Base-by-base conservation (phyloP, 208 protist species). In the Balamuthia mandrillaris region DNA sequence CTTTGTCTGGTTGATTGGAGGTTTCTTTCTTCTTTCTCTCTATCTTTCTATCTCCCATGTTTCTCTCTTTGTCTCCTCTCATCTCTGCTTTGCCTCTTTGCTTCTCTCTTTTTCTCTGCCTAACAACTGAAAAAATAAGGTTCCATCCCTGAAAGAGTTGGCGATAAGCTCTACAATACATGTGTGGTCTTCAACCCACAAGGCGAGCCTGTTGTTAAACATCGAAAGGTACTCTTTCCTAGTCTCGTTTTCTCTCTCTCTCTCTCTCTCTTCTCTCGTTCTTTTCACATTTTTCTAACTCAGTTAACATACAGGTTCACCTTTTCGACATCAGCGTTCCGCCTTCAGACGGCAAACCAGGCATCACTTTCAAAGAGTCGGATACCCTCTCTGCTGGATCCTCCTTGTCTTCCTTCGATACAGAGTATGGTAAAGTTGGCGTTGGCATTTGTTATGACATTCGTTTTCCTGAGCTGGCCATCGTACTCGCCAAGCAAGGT, bases 371-470 rank as follows among this genome's bases (percentile, higher is more conserved):
- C 52, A 56, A 51, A 18, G 74, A 81, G 35, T 81, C 74, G 21
- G 74, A 81, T 51, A 81, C 74, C 37, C 74, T 81, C 24, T 81
- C 74, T 16, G 49, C 74, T 0, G 74, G 74, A 33, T 24, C 37
- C 49, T 6, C 10, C 35, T 44, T 81, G 3, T 51, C 74, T 0
- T 81, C 52, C 9, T 81, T 81, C 29, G 9, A 56, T 2, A 79
- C 70, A 87, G 85, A 86, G 18, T 90, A 45, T 39, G 65, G 87
- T 27, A 94, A 96, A 39, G 92, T 99, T 70, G 97, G 98, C 44
- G 84, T 99, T 27, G 97, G 93, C 27, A 99, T 99, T 68, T 99
- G 98, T 88, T 99, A 99, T 91, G 98, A 99, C 85, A 96, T 99
- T 39, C 92, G 98, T 33, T 99, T 99, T 84, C 95, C 97, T 9